phyloP scores from a whole-genome alignment of 768 basidiomycete genomes.

The Phanerochaete sordida region DNA sequence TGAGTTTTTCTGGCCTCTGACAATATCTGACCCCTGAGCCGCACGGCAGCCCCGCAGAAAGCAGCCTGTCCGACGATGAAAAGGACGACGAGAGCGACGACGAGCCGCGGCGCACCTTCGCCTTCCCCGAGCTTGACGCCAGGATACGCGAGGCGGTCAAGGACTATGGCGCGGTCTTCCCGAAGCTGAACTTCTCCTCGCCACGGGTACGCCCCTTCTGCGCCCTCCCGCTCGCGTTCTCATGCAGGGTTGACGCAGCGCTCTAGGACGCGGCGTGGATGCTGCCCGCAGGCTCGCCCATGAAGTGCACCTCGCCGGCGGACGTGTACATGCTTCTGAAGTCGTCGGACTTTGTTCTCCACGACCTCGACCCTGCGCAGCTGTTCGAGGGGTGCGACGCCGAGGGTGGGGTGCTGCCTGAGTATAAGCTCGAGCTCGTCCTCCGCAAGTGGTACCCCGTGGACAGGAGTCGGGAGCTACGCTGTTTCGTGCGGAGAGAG shows the following conservation, averaged over 20 bases:
- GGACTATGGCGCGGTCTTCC: slow-evolving; percentile 82
- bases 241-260: background rate
- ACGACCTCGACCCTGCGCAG: slow-evolving; percentile 59
- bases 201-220: slow-evolving; percentile 58
- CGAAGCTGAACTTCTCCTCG: slow-evolving; percentile 96
- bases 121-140: slow-evolving; percentile 81
- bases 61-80: slow-evolving; percentile 59
- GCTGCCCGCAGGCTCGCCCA: slow-evolving; percentile 74
- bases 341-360: slow-evolving; percentile 84
- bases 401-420: slow-evolving; percentile 2
- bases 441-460: slow-evolving; percentile 89
- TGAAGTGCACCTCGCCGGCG: slow-evolving; percentile 83
- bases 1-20: slow-evolving; percentile 10
- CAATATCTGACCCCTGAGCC: background rate
- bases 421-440: slow-evolving; percentile 77
- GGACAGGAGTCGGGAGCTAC: slow-evolving; percentile 78
- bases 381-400: slow-evolving; percentile 67
- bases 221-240: background rate
- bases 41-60: slow-evolving; percentile 43
- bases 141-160: slow-evolving; percentile 63
- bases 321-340: slow-evolving; percentile 93
- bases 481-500: slow-evolving; percentile 84
- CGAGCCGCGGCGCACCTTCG: slow-evolving; percentile 39
- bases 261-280: slow-evolving; percentile 89
- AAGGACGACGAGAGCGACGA: slow-evolving; percentile 36